Percentiles rank a stretch among this genome's conserved stretches.
Conservation (phyloP, 2,329 filamentous ascomycete genomes). For the Colletotrichum gloeosporioides region DNA sequence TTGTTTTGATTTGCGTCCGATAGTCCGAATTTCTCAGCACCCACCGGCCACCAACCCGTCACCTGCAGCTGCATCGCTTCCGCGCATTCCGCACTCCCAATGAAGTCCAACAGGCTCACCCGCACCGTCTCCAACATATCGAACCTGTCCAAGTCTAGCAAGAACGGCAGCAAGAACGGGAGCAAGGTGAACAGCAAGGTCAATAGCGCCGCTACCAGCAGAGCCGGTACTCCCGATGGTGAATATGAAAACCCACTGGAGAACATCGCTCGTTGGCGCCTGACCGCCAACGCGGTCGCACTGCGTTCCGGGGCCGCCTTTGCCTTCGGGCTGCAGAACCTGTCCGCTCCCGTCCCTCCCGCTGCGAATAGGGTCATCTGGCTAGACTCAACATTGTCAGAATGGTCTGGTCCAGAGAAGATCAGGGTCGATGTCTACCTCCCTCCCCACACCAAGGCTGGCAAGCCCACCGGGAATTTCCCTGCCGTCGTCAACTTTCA, state of each 20-base stretch:
- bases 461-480: constrained; percentile 20
- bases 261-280: constrained; percentile 46
- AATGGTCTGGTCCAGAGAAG: constrained; percentile 38
- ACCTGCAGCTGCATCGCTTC: background rate
- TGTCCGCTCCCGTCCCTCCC: constrained; percentile 42
- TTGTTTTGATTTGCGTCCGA: background rate
- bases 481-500: constrained; percentile 63
- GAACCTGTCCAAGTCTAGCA: background rate
- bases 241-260: constrained; percentile 50
- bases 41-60: background rate
- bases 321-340: constrained; percentile 47
- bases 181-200: background rate
- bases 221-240: constrained; percentile 27
- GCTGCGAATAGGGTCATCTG: constrained; percentile 43
- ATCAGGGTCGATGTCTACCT: constrained; percentile 55
- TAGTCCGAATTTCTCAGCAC: background rate
- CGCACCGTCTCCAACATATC: constrained; percentile 7
- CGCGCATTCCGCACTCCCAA: constrained; percentile 5
- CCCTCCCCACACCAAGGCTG: constrained; percentile 24
- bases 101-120: constrained; percentile 5
- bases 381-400: constrained; percentile 47
- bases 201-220: constrained; percentile 29
- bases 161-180: background rate
- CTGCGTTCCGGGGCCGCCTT: constrained; percentile 49
- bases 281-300: constrained; percentile 46